Percentiles rank a stretch among this genome's conserved stretches.
phyloP scores from a whole-genome alignment of 768 basidiomycete genomes.

The Auricularia sp. region DNA sequence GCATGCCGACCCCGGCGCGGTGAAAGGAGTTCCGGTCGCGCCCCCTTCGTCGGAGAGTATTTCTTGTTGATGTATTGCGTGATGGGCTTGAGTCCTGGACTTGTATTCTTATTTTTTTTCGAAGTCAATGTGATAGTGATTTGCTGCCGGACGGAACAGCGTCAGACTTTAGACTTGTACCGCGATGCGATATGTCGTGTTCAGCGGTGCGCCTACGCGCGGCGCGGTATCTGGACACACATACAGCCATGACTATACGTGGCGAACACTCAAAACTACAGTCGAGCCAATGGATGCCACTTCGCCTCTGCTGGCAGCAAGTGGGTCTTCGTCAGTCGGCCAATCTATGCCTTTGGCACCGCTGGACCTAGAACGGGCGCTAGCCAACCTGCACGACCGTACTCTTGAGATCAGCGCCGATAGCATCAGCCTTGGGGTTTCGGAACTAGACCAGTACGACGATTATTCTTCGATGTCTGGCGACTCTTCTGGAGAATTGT shows the following conservation, averaged over 20 bases:
- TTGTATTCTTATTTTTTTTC: no score
- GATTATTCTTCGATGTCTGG: neutral
- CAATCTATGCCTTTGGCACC: neutral
- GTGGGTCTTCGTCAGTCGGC: neutral
- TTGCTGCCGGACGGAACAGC: no score
- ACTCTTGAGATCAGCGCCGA: neutral
- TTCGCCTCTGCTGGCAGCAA: no score
- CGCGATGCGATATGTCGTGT: neutral
- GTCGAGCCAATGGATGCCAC: neutral
- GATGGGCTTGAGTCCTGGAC: no score
- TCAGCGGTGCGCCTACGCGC: neutral
- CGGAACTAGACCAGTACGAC: neutral
- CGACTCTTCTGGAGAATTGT: neutral
- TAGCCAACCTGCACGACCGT: neutral
- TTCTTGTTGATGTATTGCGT: no score
- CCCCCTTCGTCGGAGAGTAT: no score
- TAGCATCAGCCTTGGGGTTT: neutral
- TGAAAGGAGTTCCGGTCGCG: no score
- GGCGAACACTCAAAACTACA: neutral
- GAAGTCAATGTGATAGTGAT: no score
- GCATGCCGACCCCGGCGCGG: no score
- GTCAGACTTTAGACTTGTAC: neutral
- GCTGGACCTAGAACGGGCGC: neutral
- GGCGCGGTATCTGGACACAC: neutral
- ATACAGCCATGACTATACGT: neutral